These are phyloP conservation scores for Malassezia yamatoensis DNA, from an alignment of 1,284 basidiomycete genomes.

Conservation along the genomic window DNA sequence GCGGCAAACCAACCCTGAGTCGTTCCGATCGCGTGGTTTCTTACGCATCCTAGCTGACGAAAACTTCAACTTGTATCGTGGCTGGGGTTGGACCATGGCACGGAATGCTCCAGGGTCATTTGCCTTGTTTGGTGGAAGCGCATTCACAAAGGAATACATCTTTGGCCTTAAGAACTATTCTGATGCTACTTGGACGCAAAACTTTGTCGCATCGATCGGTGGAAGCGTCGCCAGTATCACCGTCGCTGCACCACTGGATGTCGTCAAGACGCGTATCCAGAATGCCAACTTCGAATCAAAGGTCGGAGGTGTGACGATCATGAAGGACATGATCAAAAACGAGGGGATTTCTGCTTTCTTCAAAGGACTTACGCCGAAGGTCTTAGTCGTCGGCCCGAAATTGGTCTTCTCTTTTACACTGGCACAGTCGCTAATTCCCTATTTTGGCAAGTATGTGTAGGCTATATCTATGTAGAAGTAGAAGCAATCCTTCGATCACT, in stretches of 20 bases:
- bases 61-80: conserved; percentile 77
- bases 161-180: conserved; percentile 81
- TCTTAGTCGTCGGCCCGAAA: conserved; percentile 93
- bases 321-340: conserved; percentile 75
- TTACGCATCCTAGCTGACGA: conserved; percentile 84
- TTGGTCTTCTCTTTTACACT: conserved; percentile 96
- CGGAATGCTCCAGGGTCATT: conserved; percentile 93
- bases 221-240: conserved; percentile 92
- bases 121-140: conserved; percentile 83
- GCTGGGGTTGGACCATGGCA: conserved; percentile 98
- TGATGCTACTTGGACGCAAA: conserved; percentile 86
- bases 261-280: conserved; percentile 78
- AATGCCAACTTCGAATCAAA: conserved; percentile 94
- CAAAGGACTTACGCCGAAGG: conserved; percentile 73
- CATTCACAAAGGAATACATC: conserved; percentile 83
- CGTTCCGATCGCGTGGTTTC: conserved; percentile 57
- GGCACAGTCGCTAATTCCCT: conserved; percentile 87
- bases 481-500: too few species aligned
- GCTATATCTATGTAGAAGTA: neutral
- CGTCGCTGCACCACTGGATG: conserved; percentile 88
- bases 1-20: conserved; percentile 52
- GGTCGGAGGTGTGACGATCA: conserved; percentile 69
- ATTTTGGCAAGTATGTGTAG: conserved; percentile 60
- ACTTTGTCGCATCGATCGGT: conserved; percentile 64
- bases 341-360: conserved; percentile 84